A percentile compares a stretch with the other conserved stretches of the same genome.
Conservation (phyloP, 225 moss, liverwort and hornwort genomes). For the Rhytidiadelphus loreus region DNA sequence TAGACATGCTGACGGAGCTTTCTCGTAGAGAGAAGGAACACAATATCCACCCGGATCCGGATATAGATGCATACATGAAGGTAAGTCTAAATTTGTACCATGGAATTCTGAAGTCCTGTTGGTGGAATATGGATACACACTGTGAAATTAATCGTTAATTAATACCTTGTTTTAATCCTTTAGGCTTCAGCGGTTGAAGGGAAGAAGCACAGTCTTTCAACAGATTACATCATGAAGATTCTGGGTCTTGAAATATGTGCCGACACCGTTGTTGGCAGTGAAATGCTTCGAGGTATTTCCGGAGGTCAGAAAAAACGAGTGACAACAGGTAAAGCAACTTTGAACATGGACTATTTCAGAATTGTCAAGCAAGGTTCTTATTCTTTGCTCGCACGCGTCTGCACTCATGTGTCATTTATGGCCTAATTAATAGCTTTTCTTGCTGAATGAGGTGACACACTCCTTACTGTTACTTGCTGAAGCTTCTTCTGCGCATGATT, state of each 20-base stretch:
- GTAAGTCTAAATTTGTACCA: slow-evolving; percentile 5
- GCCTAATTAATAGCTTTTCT: neutral
- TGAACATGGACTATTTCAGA: neutral
- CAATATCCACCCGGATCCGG: slow-evolving; percentile 62
- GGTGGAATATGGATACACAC: neutral
- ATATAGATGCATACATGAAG: slow-evolving; percentile 91
- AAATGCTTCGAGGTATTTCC: slow-evolving; percentile 86
- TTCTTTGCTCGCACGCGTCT: neutral
- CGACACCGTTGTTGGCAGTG: slow-evolving; percentile 80
- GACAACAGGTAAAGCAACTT: slow-evolving; percentile 39
- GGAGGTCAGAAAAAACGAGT: slow-evolving; percentile 94
- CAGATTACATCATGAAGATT: slow-evolving; percentile 82
- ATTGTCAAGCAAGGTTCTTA: neutral
- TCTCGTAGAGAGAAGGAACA: slow-evolving; percentile 62
- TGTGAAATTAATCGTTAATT: neutral
- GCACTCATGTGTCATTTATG: neutral
- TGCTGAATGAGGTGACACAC: neutral
- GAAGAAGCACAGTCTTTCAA: slow-evolving; percentile 48
- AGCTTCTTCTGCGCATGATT: neutral
- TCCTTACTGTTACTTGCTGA: neutral
- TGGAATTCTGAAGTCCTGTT: neutral
- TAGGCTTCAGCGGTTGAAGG: slow-evolving; percentile 48
- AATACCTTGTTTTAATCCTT: neutral
- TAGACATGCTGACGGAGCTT: slow-evolving; percentile 71
- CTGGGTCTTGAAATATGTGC: slow-evolving; percentile 81